phyloP scores from a whole-genome alignment of 2,329 filamentous ascomycete genomes.

The Hymenoscyphus fraxineus region DNA sequence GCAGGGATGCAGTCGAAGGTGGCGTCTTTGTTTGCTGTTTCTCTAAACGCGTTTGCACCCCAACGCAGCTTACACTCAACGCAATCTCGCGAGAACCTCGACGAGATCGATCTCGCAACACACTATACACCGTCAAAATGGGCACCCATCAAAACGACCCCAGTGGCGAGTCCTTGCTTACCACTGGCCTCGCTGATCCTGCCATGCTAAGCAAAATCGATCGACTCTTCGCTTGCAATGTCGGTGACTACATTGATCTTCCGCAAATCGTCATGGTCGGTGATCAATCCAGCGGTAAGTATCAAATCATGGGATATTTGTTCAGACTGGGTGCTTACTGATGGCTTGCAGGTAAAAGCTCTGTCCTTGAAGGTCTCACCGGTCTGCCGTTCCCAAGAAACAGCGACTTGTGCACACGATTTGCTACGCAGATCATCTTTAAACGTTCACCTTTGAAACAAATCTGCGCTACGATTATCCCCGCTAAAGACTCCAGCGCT shows the following conservation, averaged over 20 bases:
- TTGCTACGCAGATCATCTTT: conserved; percentile 43
- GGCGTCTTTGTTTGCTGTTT: neutral
- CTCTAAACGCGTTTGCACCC: neutral
- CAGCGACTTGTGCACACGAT: conserved; percentile 40
- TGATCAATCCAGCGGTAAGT: neutral
- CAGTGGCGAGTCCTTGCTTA: neutral
- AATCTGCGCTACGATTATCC: conserved; percentile 14
- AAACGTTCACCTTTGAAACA: conserved; percentile 14
- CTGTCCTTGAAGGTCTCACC: conserved; percentile 23
- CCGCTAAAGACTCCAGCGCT: neutral
- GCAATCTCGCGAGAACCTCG: neutral
- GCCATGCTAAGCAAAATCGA: neutral
- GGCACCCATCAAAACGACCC: neutral
- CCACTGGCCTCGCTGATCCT: neutral
- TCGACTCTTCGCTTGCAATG: neutral
- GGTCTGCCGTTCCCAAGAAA: conserved; percentile 38
- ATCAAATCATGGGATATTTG: neutral
- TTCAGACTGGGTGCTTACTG: neutral
- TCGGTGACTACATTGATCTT: neutral
- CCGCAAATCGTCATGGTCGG: neutral
- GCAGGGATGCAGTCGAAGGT: neutral
- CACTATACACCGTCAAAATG: neutral
- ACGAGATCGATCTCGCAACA: neutral
- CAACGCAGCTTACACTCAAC: neutral
- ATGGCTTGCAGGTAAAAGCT: conserved; percentile 32